phyloP scores from a whole-genome alignment of 805 yeast species.

The Kurtzmaniella cleridarum region DNA sequence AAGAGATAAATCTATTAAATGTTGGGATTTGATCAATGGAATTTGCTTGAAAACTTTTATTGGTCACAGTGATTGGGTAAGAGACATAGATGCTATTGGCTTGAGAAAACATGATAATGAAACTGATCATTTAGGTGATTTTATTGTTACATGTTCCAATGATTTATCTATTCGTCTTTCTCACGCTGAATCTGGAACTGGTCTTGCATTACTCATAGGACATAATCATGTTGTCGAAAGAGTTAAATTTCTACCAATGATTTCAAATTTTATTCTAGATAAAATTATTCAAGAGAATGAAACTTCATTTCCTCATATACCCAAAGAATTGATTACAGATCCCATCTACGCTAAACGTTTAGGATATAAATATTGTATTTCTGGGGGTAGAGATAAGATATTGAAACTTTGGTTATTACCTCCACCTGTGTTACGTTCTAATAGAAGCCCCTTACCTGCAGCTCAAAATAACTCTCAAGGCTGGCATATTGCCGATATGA shows the following conservation, averaged over 20 bases:
- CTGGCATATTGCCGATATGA: slow-evolving; percentile 47
- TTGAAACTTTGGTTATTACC: slow-evolving; percentile 78
- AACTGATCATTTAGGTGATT: slow-evolving; percentile 44
- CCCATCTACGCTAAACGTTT: slow-evolving; percentile 24
- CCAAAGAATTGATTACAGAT: slow-evolving; percentile 23
- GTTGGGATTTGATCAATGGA: slow-evolving; percentile 68
- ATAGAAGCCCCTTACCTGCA: slow-evolving; percentile 52
- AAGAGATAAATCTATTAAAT: slow-evolving; percentile 53
- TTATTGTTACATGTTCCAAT: slow-evolving; percentile 66
- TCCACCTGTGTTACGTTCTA: slow-evolving; percentile 52
- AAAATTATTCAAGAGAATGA: slow-evolving; percentile 28
- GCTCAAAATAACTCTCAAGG: slow-evolving; percentile 52
- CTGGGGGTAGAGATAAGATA: slow-evolving; percentile 75
- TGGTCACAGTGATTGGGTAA: slow-evolving; percentile 89
- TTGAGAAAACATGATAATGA: slow-evolving; percentile 4
- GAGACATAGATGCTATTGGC: slow-evolving; percentile 47
- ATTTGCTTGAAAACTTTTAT: slow-evolving; percentile 59
- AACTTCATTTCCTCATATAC: slow-evolving; percentile 27
- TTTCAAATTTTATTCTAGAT: slow-evolving; percentile 45
- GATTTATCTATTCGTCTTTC: slow-evolving; percentile 71
- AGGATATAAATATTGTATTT: slow-evolving; percentile 68
- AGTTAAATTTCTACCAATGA: slow-evolving; percentile 57
- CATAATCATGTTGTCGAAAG: slow-evolving; percentile 83
- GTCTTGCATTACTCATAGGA: slow-evolving; percentile 61
- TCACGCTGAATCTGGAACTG: slow-evolving; percentile 61